phyloP scores from a whole-genome alignment of 129 eudicot genomes.

The Silybum marianum region DNA sequence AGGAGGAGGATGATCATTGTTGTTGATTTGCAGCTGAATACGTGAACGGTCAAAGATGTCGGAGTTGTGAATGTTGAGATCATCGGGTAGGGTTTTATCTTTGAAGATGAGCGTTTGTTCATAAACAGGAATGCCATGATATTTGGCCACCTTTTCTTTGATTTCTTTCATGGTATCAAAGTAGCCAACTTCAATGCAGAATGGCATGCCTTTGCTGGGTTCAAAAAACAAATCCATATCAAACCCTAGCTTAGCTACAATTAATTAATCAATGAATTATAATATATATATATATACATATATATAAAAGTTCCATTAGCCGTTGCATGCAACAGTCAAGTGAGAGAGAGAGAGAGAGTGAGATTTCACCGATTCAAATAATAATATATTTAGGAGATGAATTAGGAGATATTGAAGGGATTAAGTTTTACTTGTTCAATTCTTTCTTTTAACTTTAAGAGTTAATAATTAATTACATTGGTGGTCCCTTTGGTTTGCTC shows the following conservation, averaged over 20 bases:
- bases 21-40: conserved; percentile 42
- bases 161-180: conserved; percentile 75
- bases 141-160: conserved; percentile 69
- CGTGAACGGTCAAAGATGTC: conserved; percentile 54
- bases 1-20: conserved; percentile 23
- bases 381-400: background rate
- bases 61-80: conserved; percentile 54
- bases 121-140: conserved; percentile 56
- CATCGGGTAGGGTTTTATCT: conserved; percentile 57
- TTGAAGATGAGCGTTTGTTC: conserved; percentile 64
- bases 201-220: conserved; percentile 48
- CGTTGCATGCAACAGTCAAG: background rate
- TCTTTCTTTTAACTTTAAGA: background rate
- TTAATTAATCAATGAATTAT: background rate
- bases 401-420: background rate
- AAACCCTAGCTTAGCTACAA: background rate
- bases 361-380: background rate
- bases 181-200: conserved; percentile 74
- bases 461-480: no score
- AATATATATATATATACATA: background rate
- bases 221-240: conserved; percentile 66
- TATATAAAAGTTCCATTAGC: background rate
- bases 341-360: no score
- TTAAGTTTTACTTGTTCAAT: background rate
- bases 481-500: no score